phyloP scores from a whole-genome alignment of 257 asterid genomes.

The Forsythia viridissima region DNA sequence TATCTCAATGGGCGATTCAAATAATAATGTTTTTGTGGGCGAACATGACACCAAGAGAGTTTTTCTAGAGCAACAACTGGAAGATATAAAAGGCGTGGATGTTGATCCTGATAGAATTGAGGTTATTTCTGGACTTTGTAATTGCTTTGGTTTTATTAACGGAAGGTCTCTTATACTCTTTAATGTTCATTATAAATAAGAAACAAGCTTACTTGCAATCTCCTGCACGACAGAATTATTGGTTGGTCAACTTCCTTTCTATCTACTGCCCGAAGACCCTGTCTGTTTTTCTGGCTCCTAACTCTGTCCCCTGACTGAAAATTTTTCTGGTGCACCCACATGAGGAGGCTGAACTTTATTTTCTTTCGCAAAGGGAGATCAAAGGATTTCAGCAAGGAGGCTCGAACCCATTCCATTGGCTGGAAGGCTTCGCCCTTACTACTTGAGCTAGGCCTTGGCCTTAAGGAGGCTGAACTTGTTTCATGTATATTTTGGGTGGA shows the following conservation, averaged over 20 bases:
- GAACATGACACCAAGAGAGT: slow-evolving; percentile 53
- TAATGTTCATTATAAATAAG: not conserved
- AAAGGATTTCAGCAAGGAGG: too few relatives aligned
- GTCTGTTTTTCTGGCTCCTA: not conserved
- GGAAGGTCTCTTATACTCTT: not conserved
- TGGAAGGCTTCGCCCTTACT: too few relatives aligned
- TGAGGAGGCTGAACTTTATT: too few relatives aligned
- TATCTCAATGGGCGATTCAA: slow-evolving; percentile 31
- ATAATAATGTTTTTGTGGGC: slow-evolving; percentile 38
- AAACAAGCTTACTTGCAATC: not conserved
- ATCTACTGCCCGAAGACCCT: too few relatives aligned
- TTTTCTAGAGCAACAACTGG: slow-evolving; percentile 62
- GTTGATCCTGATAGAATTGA: slow-evolving; percentile 85
- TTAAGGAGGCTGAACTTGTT: too few relatives aligned
- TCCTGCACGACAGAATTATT: not conserved
- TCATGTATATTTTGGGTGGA: not conserved
- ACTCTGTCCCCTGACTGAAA: not conserved
- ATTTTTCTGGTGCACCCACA: not conserved
- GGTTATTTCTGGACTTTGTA: slow-evolving; percentile 43
- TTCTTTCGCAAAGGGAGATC: too few relatives aligned
- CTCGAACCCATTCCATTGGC: too few relatives aligned
- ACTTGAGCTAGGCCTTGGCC: too few relatives aligned
- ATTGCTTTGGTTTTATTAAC: not conserved
- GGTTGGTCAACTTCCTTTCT: too few relatives aligned
- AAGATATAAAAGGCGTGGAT: slow-evolving; percentile 57